Evolutionary conservation across 768 basidiomycete species (phyloP), one percentile per base, ranked within the genome.

Genomic region (Auriscalpium vulgare): DNA sequence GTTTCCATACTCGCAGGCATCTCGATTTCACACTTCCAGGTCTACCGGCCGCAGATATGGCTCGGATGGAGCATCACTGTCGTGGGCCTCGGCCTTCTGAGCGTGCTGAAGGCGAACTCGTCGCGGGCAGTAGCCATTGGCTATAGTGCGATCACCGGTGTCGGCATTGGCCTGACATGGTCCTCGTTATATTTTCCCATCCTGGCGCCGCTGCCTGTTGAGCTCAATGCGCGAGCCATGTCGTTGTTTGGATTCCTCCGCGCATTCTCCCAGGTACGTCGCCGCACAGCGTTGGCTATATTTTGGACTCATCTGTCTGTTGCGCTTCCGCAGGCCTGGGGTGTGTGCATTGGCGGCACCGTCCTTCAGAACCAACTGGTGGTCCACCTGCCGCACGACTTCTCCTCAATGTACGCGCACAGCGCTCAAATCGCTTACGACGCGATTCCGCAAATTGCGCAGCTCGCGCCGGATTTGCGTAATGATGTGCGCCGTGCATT

Each of bases 191-290:
- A 70, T 51, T 82, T 79, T 61, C 72, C 80, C 0, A 70, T 81
- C 44, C 71, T 78, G 7, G 77, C 80, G 0, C 76, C 80, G 1
- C 60, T 81, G 1, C 66, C 71, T 0, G 63, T 76, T 4, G 59
- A 68, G 0, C 59, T 68, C 7, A 78, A 73, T 50, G 79, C 77
- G 5, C 65, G 69, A 4, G 78, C 80, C 0, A 66, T 81, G 8
- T 72, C 76, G 0, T 74, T 77, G 58, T 72, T 74, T 50, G 65
- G 66, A 13, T 77, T 76, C 59, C 47, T 66, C 6, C 70, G 76
- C 7, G 58, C 64, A 2, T 74, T 75, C 47, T 67, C 71, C 1
- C 63, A 69, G 47, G 75, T 73, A 47, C 44, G 66, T 50, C 55
- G 47, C 14, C n/a, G 23, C 35, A 40, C 38, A 38, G 17, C 17